Percentiles rank a stretch among this genome's conserved stretches.
These are phyloP conservation scores for Solanum pinnatisectum DNA, from an alignment of 257 asterid species.

Conservation along the genomic window DNA sequence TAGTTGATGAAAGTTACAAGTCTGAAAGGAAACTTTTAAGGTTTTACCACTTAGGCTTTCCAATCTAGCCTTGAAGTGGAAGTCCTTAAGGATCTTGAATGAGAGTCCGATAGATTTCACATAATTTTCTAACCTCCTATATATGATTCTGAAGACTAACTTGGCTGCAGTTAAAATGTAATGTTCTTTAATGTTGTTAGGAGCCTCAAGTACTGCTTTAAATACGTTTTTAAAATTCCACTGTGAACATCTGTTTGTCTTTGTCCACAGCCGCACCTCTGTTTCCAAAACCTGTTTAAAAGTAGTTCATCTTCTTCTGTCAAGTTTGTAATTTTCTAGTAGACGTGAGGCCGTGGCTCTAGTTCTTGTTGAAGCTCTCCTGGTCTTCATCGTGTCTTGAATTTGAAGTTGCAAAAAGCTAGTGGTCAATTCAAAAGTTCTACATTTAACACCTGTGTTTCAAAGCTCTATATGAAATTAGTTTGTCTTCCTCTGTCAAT, in stretches of 20 bases:
- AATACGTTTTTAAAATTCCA: not conserved
- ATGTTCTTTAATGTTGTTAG: not conserved
- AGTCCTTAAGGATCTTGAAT: not conserved
- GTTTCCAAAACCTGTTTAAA: not conserved
- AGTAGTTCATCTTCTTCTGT: not conserved
- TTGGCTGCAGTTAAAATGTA: not conserved
- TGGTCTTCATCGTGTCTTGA: not conserved
- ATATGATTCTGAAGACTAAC: not conserved
- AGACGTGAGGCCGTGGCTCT: not conserved
- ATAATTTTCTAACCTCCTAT: not conserved
- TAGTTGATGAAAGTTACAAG: not conserved
- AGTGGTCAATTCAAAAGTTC: not conserved
- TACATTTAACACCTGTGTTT: not conserved
- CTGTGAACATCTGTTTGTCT: not conserved
- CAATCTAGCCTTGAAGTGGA: not conserved
- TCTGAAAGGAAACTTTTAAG: not conserved
- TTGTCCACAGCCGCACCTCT: not conserved
- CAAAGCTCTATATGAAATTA: not conserved
- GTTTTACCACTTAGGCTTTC: not conserved
- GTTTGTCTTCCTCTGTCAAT: not conserved
- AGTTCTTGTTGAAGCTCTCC: not conserved
- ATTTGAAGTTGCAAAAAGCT: not conserved
- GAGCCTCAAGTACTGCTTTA: not conserved
- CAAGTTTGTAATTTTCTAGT: not conserved
- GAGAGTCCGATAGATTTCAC: not conserved